Conservation (phyloP, 306 rosid genomes). For the Ziziphus jujuba region DNA sequence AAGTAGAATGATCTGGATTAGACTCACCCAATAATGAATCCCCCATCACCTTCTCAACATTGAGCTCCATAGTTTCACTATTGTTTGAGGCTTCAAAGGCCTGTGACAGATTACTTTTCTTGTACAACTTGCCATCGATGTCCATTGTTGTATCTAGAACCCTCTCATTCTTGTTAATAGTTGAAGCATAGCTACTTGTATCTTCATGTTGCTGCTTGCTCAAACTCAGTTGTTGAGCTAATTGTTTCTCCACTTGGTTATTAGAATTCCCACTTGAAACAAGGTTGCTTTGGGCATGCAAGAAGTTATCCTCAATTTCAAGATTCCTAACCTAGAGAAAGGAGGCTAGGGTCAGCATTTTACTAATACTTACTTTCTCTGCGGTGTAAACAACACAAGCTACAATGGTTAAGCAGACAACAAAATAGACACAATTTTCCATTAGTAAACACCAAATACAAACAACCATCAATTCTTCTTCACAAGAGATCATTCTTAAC, state of each 20-base stretch:
- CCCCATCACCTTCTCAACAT: constrained; percentile 52
- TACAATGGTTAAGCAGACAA: background rate
- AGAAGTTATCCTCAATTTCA: constrained; percentile 36
- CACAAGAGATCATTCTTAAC: constrained; percentile 1
- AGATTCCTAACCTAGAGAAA: constrained; percentile 60
- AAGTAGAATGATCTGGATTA: constrained; percentile 49
- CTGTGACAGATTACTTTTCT: constrained; percentile 47
- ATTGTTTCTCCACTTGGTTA: constrained; percentile 42
- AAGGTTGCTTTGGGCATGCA: constrained; percentile 40
- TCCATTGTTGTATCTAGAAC: constrained; percentile 42
- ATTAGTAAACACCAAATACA: background rate
- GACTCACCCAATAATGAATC: constrained; percentile 39
- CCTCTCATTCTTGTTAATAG: constrained; percentile 41
- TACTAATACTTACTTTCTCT: background rate
- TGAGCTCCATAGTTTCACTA: constrained; percentile 43
- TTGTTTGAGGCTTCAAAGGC: constrained; percentile 56
- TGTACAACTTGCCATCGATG: constrained; percentile 35
- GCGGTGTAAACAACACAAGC: background rate
- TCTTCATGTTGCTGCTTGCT: constrained; percentile 46
- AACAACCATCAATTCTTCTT: background rate
- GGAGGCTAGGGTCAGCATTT: constrained; percentile 20
- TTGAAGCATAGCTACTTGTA: constrained; percentile 39
- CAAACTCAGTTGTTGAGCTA: constrained; percentile 39
- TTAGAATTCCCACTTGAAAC: constrained; percentile 41
- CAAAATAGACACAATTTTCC: background rate